Evolutionary conservation across 2,329 filamentous ascomycete species (phyloP).

Genomic region (Xylariales sp.): DNA sequence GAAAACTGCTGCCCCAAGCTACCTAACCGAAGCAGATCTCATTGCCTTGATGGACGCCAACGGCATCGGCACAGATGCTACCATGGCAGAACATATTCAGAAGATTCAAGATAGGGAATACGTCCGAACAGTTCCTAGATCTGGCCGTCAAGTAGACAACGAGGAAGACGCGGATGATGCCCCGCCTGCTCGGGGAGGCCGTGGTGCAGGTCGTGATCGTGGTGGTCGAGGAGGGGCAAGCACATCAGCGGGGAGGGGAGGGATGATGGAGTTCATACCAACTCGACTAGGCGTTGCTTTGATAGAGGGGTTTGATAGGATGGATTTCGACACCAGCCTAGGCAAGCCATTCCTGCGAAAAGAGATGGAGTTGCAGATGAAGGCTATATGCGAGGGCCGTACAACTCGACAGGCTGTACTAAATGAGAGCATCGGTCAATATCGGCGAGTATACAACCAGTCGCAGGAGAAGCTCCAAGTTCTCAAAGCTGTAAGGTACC

Average conservation of each 20-base stretch:
- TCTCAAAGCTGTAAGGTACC: constrained; percentile 52
- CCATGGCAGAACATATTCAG: constrained; percentile 97
- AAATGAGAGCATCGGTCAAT: constrained; percentile 78
- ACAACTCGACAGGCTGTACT: constrained; percentile 72
- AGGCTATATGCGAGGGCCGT: constrained; percentile 86
- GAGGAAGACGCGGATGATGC: constrained; percentile 36
- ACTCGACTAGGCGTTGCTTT: constrained; percentile 87
- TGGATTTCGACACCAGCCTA: constrained; percentile 87
- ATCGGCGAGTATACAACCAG: constrained; percentile 79
- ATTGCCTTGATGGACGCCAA: constrained; percentile 98
- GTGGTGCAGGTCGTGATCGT: constrained; percentile 43
- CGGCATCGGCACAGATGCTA: constrained; percentile 95
- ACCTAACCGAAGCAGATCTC: constrained; percentile 90
- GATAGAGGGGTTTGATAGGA: constrained; percentile 89
- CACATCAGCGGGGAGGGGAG: constrained; percentile 35
- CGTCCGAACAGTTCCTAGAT: constrained; percentile 58
- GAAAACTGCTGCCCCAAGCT: constrained; percentile 79
- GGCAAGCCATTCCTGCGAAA: constrained; percentile 95
- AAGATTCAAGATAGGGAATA: constrained; percentile 92
- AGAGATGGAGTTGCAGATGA: constrained; percentile 97
- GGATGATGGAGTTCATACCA: constrained; percentile 83
- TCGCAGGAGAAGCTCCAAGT: constrained; percentile 71
- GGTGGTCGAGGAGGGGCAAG: constrained; percentile 35
- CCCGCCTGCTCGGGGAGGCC: constrained; percentile 37
- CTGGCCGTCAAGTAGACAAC: constrained; percentile 30